Evolutionary conservation across 2,329 filamentous ascomycete species (phyloP), one percentile per base, ranked within the genome.

Genomic region (Arthrobotrys conoides): DNA sequence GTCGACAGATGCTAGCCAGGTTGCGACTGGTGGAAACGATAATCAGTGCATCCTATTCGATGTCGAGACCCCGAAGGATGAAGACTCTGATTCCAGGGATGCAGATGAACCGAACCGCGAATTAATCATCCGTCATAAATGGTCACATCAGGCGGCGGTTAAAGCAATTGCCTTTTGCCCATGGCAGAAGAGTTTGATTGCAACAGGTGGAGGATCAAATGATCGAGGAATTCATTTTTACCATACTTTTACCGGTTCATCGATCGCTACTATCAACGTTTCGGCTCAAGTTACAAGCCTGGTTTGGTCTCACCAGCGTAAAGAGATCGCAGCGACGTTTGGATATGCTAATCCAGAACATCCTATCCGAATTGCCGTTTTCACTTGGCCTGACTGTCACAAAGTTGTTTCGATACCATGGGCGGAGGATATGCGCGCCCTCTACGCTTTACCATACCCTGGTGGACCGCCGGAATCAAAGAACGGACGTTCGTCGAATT

Each of bases 111-210:
- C 84, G 82, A 36, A 85, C 88, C 22, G 85, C 87, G 18, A 85
- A 86, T 24, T 84, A 93, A 27, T 85, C 85, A 1, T 82, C 85
- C 5, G 89, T 89, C 90, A 97, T 83, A 88, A 88, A 36, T 96
- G 93, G 89, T 84, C 87, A 10, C 93, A 99, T 83, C 90, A 90
- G 27, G 95, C 95, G 0, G 96, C 96, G 1, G 92, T 98, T 81
- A 99, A 99, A 84, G 96, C 96, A 36, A 96, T 98, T 81, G 94
- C 96, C 1, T 98, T 98, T 84, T 97, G 95, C 80, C 95, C 96
- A 0, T 99, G 94, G 95, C 92, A 95, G 71, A 89, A 92, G 24
- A 92, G 91, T 2, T 88, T 99, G 3, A 85, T 99, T 46, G 96
- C 96, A 14, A 96, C 95, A 0, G 94, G 96, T 2, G 95, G 96